phyloP scores from a whole-genome alignment of 345 rosid species.

The Eucalyptus coolabah region DNA sequence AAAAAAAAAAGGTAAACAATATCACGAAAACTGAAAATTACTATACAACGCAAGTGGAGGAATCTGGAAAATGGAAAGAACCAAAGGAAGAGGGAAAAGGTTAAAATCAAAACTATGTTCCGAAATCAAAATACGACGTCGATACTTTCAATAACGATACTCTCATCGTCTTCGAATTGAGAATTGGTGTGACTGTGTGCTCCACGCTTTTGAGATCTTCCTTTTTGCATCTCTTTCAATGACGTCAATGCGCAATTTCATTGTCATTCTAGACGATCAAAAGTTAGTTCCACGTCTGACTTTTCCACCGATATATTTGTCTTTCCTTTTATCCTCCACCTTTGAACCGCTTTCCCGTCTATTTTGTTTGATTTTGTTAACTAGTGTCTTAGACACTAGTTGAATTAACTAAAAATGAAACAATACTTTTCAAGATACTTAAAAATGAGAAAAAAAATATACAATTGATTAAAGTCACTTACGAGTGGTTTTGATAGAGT shows the following conservation, averaged over 20 bases:
- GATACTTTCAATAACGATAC: neutral
- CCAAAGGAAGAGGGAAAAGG: neutral
- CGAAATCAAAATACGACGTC: neutral
- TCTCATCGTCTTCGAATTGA: neutral
- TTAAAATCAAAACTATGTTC: neutral
- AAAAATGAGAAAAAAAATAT: too few species aligned
- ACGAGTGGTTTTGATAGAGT: neutral
- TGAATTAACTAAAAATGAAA: neutral
- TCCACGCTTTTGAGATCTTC: neutral
- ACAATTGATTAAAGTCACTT: neutral
- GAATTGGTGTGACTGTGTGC: neutral
- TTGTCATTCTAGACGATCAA: neutral
- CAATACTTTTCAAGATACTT: too few species aligned
- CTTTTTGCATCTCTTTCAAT: neutral
- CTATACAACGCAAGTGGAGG: neutral
- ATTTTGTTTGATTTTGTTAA: neutral
- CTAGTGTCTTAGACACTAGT: neutral
- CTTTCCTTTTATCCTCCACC: neutral
- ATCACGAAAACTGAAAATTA: neutral
- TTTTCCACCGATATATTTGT: neutral
- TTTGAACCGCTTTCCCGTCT: neutral
- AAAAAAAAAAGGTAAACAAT: too few species aligned
- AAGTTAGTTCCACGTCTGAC: neutral
- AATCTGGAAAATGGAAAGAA: neutral
- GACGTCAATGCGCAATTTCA: neutral